A percentile compares a stretch with the other conserved stretches of the same genome.
Conservation (phyloP, 805 yeast species). For the Hanseniaspora lindneri region DNA sequence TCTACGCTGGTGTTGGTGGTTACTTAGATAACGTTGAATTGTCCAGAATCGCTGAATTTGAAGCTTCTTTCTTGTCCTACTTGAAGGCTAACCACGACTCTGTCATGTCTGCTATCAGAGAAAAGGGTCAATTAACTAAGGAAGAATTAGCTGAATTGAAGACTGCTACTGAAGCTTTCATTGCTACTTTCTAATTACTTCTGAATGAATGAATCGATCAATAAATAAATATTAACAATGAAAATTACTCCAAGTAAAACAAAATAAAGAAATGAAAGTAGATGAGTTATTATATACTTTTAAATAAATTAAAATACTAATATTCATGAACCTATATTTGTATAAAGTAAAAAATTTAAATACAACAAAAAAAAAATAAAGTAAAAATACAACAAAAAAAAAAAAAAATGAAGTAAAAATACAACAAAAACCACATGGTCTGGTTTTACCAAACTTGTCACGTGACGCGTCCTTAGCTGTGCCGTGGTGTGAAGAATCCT, state of each 20-base stretch:
- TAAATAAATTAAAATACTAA: constrained; percentile 14
- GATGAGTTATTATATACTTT: constrained; percentile 1
- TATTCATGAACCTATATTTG: constrained; percentile 15
- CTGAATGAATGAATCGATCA: background rate
- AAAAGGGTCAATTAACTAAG: constrained; percentile 79
- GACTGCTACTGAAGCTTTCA: constrained; percentile 83
- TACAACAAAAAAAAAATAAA: background rate
- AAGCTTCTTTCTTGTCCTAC: constrained; percentile 82
- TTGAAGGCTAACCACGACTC: constrained; percentile 82
- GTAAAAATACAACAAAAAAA: constrained; percentile 1
- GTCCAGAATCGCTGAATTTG: constrained; percentile 80
- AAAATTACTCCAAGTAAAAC: background rate
- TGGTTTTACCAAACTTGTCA: no score
- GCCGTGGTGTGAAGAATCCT: no score
- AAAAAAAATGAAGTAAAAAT: no score
- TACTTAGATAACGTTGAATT: constrained; percentile 80
- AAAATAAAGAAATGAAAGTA: background rate
- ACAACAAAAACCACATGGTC: no score
- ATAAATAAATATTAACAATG: constrained; percentile 10
- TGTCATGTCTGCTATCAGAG: constrained; percentile 71
- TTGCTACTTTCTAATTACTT: constrained; percentile 62
- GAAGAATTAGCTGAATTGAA: constrained; percentile 79
- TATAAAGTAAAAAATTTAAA: background rate
- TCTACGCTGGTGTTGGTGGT: constrained; percentile 99
- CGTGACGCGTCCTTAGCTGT: no score